Evolutionary conservation across 176 grass and related monocot genomes (phyloP).

Genomic region (Chrysopogon serrulatus): DNA sequence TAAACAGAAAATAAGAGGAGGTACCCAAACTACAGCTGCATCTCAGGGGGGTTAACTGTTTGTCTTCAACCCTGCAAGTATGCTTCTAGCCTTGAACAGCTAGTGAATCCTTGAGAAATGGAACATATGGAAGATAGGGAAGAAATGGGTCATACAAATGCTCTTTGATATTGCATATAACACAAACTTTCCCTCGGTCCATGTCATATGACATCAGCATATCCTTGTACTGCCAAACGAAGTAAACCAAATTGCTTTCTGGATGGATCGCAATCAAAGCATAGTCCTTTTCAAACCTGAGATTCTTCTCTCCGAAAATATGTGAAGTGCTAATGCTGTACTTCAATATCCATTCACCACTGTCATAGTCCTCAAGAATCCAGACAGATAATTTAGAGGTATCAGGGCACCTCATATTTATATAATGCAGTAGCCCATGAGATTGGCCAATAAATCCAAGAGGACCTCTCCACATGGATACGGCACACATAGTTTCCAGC

Average conservation of each 20-base stretch:
- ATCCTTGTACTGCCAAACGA: not conserved
- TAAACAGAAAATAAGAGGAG: not conserved
- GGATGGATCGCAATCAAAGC: constrained; percentile 2
- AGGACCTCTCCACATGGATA: not conserved
- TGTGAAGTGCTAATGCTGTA: not conserved
- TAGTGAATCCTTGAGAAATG: not conserved
- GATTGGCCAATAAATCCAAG: not conserved
- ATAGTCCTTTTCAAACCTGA: not conserved
- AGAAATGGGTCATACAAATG: not conserved
- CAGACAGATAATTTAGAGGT: too few species aligned
- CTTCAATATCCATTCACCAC: constrained; percentile 16
- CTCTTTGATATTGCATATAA: not conserved
- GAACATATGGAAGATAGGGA: not conserved
- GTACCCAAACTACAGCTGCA: not conserved
- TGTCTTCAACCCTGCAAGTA: not conserved
- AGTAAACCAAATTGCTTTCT: constrained; percentile 5
- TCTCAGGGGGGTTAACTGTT: not conserved
- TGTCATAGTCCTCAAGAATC: too few species aligned
- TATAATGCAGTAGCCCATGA: not conserved
- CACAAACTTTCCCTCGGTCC: not conserved
- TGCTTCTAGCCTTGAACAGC: not conserved
- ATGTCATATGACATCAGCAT: not conserved
- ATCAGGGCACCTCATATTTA: too few species aligned
- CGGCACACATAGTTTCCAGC: not conserved
- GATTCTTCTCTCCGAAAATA: not conserved